A percentile compares a stretch with the other conserved stretches of the same genome.
phyloP scores from a whole-genome alignment of 306 rosid genomes.

The Canavalia ensiformis region DNA sequence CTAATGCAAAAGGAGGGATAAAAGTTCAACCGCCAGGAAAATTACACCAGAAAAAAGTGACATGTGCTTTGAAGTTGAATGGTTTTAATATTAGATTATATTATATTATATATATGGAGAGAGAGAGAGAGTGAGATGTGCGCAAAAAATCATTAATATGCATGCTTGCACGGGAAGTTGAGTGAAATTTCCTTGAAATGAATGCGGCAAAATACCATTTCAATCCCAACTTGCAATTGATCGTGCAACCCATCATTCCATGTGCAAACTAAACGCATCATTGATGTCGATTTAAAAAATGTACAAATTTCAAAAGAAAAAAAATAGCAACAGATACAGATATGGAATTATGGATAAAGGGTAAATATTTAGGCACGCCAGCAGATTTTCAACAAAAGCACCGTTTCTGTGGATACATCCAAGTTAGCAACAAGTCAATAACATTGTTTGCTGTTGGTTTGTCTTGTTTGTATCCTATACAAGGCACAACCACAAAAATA shows the following conservation, averaged over 20 bases:
- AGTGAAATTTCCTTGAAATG: conserved; percentile 9
- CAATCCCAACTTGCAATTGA: neutral
- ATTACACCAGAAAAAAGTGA: neutral
- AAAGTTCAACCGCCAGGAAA: neutral
- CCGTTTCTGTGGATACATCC: neutral
- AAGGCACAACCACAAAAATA: conserved; percentile 24
- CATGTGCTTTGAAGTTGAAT: no score
- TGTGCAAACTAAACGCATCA: neutral
- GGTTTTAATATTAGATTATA: no score
- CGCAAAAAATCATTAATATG: no score
- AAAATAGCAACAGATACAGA: neutral
- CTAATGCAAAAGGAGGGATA: neutral
- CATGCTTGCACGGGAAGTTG: no score
- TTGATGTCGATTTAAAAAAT: neutral
- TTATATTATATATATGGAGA: no score
- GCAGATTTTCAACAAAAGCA: conserved; percentile 12
- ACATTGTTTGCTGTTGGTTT: neutral
- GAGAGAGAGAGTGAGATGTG: no score
- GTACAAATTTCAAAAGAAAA: neutral
- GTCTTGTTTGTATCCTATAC: neutral
- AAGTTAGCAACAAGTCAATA: neutral
- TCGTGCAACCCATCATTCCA: conserved; percentile 14
- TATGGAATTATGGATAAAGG: neutral
- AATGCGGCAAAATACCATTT: neutral
- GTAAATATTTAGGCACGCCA: neutral